Base-by-base conservation (phyloP, 2,329 filamentous ascomycete genomes). In the Furcasterigmium sp. region DNA sequence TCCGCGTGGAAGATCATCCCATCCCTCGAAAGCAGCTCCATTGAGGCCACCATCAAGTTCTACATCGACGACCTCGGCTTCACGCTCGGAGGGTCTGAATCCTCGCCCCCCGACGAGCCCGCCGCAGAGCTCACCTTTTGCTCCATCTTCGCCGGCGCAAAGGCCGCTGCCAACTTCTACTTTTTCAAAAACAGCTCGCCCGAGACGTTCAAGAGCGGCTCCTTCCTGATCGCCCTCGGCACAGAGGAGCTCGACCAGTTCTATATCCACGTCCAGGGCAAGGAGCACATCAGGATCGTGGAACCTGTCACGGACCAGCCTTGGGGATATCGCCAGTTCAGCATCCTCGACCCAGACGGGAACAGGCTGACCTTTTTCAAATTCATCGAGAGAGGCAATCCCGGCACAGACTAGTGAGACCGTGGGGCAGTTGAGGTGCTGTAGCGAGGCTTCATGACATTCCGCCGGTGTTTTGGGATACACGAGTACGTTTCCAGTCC, bases 1-100 rank as follows among this genome's bases (percentile, higher is more conserved):
- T 46, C 43, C 10, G 43, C 46, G 2, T 49, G 47, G 45, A 47
- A 49, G 15, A 47, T 43, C 11, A 43, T 42, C 14, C 45, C 37
- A n/a, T 35, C 21, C 18, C 42, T 47, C 15, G 8, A 20, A 11
- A 45, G 26, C 20, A 32, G 23, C 13, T 37, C 43, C 10, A 44
- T 41, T 11, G n/a, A 19, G 15, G 42, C 40, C 11, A 44, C 43
- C 8, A 40, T 40, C 10, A 20, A 15, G 15, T 41, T 42, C 17
- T 47, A 39, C 13, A 37, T 28, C 14, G 3, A 42, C 6, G 37
- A 45, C n/a, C 40, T 43, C 13, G 37, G 37, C 14, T 45, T 43
- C 18, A 17, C 35, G 26, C 36, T 42, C 18, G 39, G 25, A 29
- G 30, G 36, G 3, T 32, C 32, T 2, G 17, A 42, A 15, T 30